Evolutionary conservation across 768 basidiomycete species (phyloP), one percentile per base, ranked within the genome.

Genomic region (Saitozyma sp.): DNA sequence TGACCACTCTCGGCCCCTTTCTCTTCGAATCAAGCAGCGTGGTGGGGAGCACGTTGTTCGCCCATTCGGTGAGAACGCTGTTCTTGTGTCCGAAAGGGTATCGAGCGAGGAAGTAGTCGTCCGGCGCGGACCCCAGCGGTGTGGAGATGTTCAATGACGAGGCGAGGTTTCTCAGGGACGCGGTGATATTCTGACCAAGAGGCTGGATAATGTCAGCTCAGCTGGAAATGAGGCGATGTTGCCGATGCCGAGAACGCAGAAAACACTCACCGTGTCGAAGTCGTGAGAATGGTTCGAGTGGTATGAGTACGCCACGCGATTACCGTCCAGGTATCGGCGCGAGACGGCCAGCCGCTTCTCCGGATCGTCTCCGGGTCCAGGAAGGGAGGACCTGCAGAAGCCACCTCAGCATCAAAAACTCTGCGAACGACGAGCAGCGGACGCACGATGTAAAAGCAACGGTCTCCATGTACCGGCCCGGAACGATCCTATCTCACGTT

Each of bases 391-490:
- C 16, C 64, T 64, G 45, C 16, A 39, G 7, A 20, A 46, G 29
- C 29, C 29, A 29, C 29, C 29, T 40, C 53, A 54, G 50, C 51
- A 40, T 40, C 20, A 8, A 38, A 5, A 14, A 3, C n/a, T 9
- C 52, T 20, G 19, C 11, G 6, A 46, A 6, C 46, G 29, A 37
- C 4, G 20, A 38, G 46, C 16, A 17, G 29, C 14, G 10, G 11
- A 68, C 79, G 68, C 37, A 88, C 77, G 78, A 79, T 9, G 74
- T 69, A 65, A 75, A 79, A 14, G 90, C 91, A 58, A 94, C 82
- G 9, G 92, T 96, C 80, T 96, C 93, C 88, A 95, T 89, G 75
- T 94, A 95, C 20, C 91, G 83, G 16, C 93, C 78, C 0, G 73
- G 72, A 11, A 76, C 75, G 11, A 79, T 64, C 29, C 74, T 74